Evolutionary conservation across 129 eudicot genomes (phyloP), one percentile per base, ranked within the genome.

Genomic region (Saussurea involucrata): DNA sequence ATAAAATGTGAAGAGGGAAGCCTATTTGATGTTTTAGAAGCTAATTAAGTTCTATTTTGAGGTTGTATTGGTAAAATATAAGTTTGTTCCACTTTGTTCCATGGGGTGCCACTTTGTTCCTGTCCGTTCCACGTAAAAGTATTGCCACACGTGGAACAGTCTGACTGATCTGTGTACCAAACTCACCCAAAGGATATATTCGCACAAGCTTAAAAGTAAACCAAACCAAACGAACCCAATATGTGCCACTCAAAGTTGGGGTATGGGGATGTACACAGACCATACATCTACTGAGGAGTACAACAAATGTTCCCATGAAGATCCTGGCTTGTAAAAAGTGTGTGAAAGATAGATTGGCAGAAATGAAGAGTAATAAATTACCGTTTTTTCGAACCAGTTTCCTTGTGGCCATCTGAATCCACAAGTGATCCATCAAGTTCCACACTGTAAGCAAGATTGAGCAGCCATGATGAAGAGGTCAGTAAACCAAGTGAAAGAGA

Each of bases 321-420:
- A 53, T 53, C 21, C 8, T 1, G 9, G 21, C 61, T 17, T 17
- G 9, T 53, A 1, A n/a, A 17, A 53, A n/a, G 8, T 53, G 24
- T 53, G 61, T 53, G 9, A 53, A 53, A n/a, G 61, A 17, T 6
- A 49, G 58, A 49, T 15, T 15, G 8, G 11, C 27, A 73, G 34
- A 68, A 9, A 66, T 29, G 63, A 68, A 36, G 69, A 65, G 71
- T 49, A 29, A 31, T 73, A 18, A 13, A 61, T 86, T 86, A 91
- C 97, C 97, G 75, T 71, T 91, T 91, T 64, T 88, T 88, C 13
- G 92, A 86, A 73, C 87, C 88, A 82, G 80, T 34, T 80, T 86
- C 92, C 86, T 81, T 88, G 24, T 0, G 76, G 10, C 63, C 77
- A 73, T 89, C 84, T 61, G 87, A 71, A 34, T 79, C 84, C 22